A percentile compares a stretch with the other conserved stretches of the same genome.
phyloP scores from a whole-genome alignment of 2,329 filamentous ascomycete species.

The Fusarium kyushuense region DNA sequence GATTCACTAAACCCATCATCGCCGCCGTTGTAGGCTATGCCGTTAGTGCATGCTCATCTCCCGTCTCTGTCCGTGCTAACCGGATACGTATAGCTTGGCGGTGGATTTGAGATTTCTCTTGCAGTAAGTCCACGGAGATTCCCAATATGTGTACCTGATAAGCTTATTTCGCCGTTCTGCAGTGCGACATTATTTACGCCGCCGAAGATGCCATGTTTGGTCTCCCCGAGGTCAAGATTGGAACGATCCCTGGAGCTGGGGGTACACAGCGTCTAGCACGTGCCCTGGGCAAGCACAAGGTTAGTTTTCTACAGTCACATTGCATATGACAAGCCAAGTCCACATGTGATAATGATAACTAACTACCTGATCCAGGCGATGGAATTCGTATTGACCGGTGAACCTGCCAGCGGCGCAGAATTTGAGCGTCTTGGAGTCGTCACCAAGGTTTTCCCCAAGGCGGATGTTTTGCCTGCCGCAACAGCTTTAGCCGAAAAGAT shows the following conservation, averaged over 20 bases:
- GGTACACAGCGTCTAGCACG: constrained; percentile 51
- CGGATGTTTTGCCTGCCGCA: constrained; percentile 26
- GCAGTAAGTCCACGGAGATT: constrained; percentile 17
- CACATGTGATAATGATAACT: neutral
- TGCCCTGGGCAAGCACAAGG: constrained; percentile 51
- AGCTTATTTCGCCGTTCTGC: neutral
- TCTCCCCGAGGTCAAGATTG: constrained; percentile 53
- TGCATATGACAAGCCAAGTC: neutral
- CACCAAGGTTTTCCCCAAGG: constrained; percentile 29
- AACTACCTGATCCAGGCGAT: constrained; percentile 15
- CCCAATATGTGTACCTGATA: neutral
- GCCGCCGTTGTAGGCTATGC: constrained; percentile 37
- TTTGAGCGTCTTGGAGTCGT: constrained; percentile 34
- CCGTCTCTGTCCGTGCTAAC: neutral
- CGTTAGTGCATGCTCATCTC: neutral
- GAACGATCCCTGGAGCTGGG: constrained; percentile 52
- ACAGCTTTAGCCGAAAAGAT: constrained; percentile 27
- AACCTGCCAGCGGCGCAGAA: constrained; percentile 32
- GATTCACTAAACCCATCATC: constrained; percentile 32
- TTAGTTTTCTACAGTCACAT: constrained; percentile 14
- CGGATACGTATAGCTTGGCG: constrained; percentile 14
- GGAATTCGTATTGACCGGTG: constrained; percentile 35
- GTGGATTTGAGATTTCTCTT: constrained; percentile 38
- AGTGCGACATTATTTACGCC: constrained; percentile 53
- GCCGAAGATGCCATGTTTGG: constrained; percentile 50